Base-by-base conservation (phyloP, 345 rosid species). In the Cardiospermum halicacabum region DNA sequence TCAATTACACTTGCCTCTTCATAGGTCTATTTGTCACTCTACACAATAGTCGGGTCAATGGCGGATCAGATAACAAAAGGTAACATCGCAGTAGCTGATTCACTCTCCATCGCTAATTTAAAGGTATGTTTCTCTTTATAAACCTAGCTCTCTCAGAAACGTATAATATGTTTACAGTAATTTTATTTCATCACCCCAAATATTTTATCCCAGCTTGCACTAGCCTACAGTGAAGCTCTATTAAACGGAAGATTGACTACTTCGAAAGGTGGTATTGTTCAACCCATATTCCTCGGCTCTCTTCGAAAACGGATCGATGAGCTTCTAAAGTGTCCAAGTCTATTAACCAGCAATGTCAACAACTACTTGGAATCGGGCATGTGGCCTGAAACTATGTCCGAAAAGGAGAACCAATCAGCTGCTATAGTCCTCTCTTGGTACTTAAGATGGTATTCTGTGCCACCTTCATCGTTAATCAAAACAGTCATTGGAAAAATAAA, bases 21-120 rank as follows among this genome's bases (percentile, higher is more conserved):
- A 34, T 79, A 94, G 99, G 96, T 94, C 48, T 94, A 87, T 84
- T 72, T 89, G 74, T 87, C 96, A 24, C 69, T 94, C 69, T 87
- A 94, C 67, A 82, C 95, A 49, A 79, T 85, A 34, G 76, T 94
- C 65, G 80, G 75, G 27, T 82, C 83, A n/a, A 80, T 94, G 79
- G 85, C 85, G 51, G 86, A 91, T 73, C 88, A 88, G 56, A 81
- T 87, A 31, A 72, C 60, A 56, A 73, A 72, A 64, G 78, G 77
- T 58, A 68, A 68, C 53, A 37, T 72, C 68, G 70, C 56, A 43
- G 64, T 80, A 27, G 31, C 75, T 37, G 91, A 91, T 64, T 80
- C 96, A 12, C 88, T 91, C 43, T 73, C 80, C 24, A 79, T 94
- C 81, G 89, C 89, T 56, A 89, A 80, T 80, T 77, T 94, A 67